A percentile compares a stretch with the other conserved stretches of the same genome.
phyloP scores from a whole-genome alignment of 2,329 filamentous ascomycete genomes.

The Epicoccum sorghinum region DNA sequence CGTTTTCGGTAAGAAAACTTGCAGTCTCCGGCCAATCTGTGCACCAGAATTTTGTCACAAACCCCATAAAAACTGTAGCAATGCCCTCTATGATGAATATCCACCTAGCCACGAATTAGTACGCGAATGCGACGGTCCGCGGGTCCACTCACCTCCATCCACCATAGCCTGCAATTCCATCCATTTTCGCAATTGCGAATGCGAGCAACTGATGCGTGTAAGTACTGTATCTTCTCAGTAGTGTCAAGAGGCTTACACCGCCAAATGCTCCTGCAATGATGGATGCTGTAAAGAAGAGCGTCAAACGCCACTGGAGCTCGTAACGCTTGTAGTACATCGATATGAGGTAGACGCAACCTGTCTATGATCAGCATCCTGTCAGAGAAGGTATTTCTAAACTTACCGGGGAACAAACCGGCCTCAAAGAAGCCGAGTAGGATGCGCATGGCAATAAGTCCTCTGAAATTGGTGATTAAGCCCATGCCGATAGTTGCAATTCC shows the following conservation, averaged over 20 bases:
- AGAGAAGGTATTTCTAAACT: not conserved
- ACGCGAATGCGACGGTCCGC: constrained; percentile 17
- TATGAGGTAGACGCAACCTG: constrained; percentile 41
- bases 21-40: constrained; percentile 56
- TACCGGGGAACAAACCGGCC: constrained; percentile 44
- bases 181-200: constrained; percentile 64
- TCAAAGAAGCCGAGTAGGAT: constrained; percentile 48
- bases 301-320: constrained; percentile 51
- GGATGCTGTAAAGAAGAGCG: constrained; percentile 50
- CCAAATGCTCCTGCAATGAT: constrained; percentile 52
- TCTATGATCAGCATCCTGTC: not conserved
- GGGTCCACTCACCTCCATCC: constrained; percentile 36
- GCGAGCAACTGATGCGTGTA: constrained; percentile 41
- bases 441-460: constrained; percentile 55
- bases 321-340: constrained; percentile 53
- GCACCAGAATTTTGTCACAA: constrained; percentile 57
- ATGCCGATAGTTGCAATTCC: constrained; percentile 51
- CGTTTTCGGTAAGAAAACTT: constrained; percentile 32
- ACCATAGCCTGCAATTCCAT: constrained; percentile 55
- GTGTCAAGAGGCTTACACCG: constrained; percentile 32
- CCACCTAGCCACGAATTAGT: constrained; percentile 4
- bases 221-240: not conserved
- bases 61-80: constrained; percentile 44
- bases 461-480: constrained; percentile 56
- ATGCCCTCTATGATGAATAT: constrained; percentile 42